Percentiles rank a stretch among this genome's conserved stretches.
Evolutionary conservation across 2,329 filamentous ascomycete genomes (phyloP).

Genomic region (Huntiella abstrusa): DNA sequence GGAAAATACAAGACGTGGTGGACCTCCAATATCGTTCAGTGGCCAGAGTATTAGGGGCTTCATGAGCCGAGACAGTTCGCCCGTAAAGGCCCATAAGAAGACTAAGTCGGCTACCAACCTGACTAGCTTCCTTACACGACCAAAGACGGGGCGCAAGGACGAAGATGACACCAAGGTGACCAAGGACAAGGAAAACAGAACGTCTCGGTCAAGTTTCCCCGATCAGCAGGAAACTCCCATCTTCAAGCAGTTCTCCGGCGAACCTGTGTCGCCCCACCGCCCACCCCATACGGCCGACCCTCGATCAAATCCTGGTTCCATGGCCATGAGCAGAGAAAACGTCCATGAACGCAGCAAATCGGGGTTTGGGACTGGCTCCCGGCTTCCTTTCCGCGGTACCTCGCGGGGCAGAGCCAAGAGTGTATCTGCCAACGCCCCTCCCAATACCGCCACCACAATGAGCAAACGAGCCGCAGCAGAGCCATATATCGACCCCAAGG

Average conservation of each 20-base stretch:
- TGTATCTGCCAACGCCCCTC: constrained; percentile 4
- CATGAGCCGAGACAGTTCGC: constrained; percentile 28
- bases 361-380: constrained; percentile 1
- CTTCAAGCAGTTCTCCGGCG: constrained; percentile 8
- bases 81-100: constrained; percentile 48
- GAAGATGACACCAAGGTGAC: constrained; percentile 6
- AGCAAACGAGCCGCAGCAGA: constrained; percentile 25
- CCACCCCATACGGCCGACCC: constrained; percentile 2
- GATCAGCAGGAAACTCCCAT: constrained; percentile 4
- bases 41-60: constrained; percentile 5
- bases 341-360: constrained; percentile 1
- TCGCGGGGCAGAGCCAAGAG: constrained; percentile 21
- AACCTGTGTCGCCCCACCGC: background rate
- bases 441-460: constrained; percentile 4
- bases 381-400: constrained; percentile 12
- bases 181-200: constrained; percentile 12
- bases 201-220: constrained; percentile 8
- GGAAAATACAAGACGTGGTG: too few relatives aligned
- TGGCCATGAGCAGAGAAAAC: background rate
- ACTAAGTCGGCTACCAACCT: constrained; percentile 70
- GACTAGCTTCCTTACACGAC: constrained; percentile 53
- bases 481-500: constrained; percentile 28
- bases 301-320: background rate
- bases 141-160: constrained; percentile 49
- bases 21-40: background rate